Conservation (phyloP, 1,284 basidiomycete genomes). For the Sphagnurus paluster region DNA sequence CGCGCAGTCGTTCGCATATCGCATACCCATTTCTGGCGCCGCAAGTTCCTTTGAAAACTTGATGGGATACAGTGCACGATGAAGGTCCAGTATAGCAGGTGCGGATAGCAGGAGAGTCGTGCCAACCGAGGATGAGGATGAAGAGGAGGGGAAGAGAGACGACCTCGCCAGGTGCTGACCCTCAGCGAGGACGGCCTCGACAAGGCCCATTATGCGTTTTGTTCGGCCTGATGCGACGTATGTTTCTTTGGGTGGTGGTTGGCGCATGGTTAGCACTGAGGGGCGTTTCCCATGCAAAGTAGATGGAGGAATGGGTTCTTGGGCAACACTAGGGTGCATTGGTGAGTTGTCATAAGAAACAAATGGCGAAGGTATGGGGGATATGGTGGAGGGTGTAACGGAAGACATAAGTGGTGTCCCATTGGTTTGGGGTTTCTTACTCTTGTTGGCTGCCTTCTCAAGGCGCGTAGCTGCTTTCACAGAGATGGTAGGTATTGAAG, state of each 20-base stretch:
- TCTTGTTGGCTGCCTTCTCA: constrained; percentile 56
- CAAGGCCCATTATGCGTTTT: constrained; percentile 57
- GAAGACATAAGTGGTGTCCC: constrained; percentile 19
- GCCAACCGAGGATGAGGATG: constrained; percentile 40
- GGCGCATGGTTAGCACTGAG: constrained; percentile 11
- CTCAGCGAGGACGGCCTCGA: constrained; percentile 60
- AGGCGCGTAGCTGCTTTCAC: constrained; percentile 56
- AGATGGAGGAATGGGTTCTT: background rate
- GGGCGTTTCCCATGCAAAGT: constrained; percentile 13
- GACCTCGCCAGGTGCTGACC: constrained; percentile 57
- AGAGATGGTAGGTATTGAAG: constrained; percentile 33
- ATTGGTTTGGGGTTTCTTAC: constrained; percentile 43
- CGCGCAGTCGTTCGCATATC: constrained; percentile 85
- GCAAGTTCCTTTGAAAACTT: constrained; percentile 56
- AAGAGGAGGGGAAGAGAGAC: constrained; percentile 44
- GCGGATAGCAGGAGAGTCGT: constrained; percentile 60
- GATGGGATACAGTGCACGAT: constrained; percentile 81
- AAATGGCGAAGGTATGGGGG: constrained; percentile 17
- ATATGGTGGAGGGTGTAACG: constrained; percentile 14
- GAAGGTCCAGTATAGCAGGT: constrained; percentile 75
- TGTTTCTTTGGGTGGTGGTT: constrained; percentile 41
- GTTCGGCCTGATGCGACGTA: constrained; percentile 60
- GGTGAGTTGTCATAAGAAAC: constrained; percentile 6
- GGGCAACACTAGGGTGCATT: background rate
- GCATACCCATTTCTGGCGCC: constrained; percentile 66